Conservation (phyloP, 805 yeast genomes). For the Lipomyces yamanashiensis region DNA sequence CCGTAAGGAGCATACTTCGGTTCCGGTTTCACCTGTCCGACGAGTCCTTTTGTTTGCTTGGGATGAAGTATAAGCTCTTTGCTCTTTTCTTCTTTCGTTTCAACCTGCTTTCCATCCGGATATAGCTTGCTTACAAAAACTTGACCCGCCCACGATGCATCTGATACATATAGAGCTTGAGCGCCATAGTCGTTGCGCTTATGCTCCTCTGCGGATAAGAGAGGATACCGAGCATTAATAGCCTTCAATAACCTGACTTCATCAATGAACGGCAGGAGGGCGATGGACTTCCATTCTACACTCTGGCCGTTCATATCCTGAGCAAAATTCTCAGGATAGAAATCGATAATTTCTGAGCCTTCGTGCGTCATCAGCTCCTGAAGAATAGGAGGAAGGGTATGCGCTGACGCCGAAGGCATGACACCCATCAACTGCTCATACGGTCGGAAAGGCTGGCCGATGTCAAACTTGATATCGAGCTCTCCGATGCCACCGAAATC, state of each 20-base stretch:
- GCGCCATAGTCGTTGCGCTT: slow-evolving; percentile 71
- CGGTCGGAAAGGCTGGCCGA: slow-evolving; percentile 84
- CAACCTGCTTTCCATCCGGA: slow-evolving; percentile 45
- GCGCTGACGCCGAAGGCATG: slow-evolving; percentile 90
- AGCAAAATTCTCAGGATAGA: slow-evolving; percentile 84
- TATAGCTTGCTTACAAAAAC: slow-evolving; percentile 50
- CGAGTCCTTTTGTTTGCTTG: slow-evolving; percentile 34
- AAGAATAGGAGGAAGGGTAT: slow-evolving; percentile 79
- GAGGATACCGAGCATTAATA: slow-evolving; percentile 66
- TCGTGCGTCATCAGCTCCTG: slow-evolving; percentile 79
- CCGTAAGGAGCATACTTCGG: slow-evolving; percentile 24
- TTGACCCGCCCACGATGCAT: slow-evolving; percentile 57
- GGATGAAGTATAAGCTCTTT: slow-evolving; percentile 28
- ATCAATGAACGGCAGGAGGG: slow-evolving; percentile 87
- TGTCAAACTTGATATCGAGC: slow-evolving; percentile 57
- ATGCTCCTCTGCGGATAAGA: slow-evolving; percentile 68
- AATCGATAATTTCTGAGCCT: slow-evolving; percentile 83
- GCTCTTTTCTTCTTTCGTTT: slow-evolving; percentile 1
- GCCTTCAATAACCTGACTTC: slow-evolving; percentile 70
- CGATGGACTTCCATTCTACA: slow-evolving; percentile 94
- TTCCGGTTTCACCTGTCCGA: slow-evolving; percentile 46
- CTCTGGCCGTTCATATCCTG: slow-evolving; percentile 96
- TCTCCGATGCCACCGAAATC: slow-evolving; percentile 66
- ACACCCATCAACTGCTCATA: slow-evolving; percentile 95
- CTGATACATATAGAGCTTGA: slow-evolving; percentile 72